Evolutionary conservation across 108 stramenopile species (phyloP).

Genomic region (Discostella stelligeroides): DNA sequence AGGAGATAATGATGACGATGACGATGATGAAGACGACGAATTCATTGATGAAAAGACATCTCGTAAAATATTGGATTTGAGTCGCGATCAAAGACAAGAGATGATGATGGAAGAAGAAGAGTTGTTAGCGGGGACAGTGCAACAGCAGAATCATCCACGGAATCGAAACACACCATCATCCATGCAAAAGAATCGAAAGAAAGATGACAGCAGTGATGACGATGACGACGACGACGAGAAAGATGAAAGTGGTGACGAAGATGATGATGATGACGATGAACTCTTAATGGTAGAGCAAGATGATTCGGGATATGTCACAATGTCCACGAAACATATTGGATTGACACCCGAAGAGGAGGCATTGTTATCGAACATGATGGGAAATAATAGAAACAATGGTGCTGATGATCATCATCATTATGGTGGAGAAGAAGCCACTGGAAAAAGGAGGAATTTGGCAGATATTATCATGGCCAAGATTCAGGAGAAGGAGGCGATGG

Average conservation of each 20-base stretch:
- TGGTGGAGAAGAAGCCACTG: slow-evolving; percentile 43
- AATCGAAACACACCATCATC: background rate
- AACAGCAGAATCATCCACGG: slow-evolving; percentile 12
- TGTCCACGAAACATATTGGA: slow-evolving; percentile 58
- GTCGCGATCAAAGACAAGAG: slow-evolving; percentile 69
- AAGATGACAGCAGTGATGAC: slow-evolving; percentile 32
- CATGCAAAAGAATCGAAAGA: background rate
- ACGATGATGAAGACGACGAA: slow-evolving; percentile 51
- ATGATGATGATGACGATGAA: slow-evolving; percentile 79
- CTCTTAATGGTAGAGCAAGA: slow-evolving; percentile 60
- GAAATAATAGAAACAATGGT: slow-evolving; percentile 17
- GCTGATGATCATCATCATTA: no score
- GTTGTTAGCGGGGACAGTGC: background rate
- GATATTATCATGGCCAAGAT: slow-evolving; percentile 99
- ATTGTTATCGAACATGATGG: slow-evolving; percentile 83
- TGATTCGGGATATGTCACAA: slow-evolving; percentile 75
- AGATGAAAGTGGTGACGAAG: slow-evolving; percentile 64
- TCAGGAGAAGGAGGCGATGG: slow-evolving; percentile 88
- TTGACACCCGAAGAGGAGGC: slow-evolving; percentile 83
- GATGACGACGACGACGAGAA: slow-evolving; percentile 67
- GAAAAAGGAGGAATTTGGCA: slow-evolving; percentile 76
- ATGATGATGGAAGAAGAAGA: slow-evolving; percentile 22
- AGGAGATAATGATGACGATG: slow-evolving; percentile 20
- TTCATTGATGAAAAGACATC: slow-evolving; percentile 69
- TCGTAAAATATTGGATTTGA: slow-evolving; percentile 67